Percentiles rank a stretch among this genome's conserved stretches.
Conservation (phyloP, 768 basidiomycete genomes). For the Russula vinacea region DNA sequence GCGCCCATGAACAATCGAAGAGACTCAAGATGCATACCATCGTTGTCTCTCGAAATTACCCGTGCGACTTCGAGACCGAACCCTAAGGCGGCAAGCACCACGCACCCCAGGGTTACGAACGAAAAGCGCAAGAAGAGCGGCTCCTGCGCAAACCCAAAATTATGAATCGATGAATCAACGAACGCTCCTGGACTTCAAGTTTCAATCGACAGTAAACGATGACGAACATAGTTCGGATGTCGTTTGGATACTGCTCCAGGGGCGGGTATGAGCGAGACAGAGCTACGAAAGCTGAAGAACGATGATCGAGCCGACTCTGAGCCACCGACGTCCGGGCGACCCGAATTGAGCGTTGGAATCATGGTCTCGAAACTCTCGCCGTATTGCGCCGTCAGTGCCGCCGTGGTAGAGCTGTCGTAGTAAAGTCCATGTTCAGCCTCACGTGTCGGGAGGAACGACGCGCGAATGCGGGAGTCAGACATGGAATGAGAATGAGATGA, state of each 20-base stretch:
- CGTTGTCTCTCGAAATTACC: slow-evolving; percentile 9
- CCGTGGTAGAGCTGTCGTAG: background rate
- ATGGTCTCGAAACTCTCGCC: background rate
- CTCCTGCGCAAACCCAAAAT: slow-evolving; percentile 11
- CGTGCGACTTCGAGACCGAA: slow-evolving; percentile 23
- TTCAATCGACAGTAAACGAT: background rate
- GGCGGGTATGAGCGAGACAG: slow-evolving; percentile 19
- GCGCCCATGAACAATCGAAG: background rate
- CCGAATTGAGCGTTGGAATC: background rate
- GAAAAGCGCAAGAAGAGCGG: slow-evolving; percentile 10
- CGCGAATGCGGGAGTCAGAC: background rate
- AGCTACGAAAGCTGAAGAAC: slow-evolving; percentile 7
- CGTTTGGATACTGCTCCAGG: slow-evolving; percentile 17
- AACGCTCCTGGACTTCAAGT: background rate
- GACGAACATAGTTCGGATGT: slow-evolving; percentile 21
- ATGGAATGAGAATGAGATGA: too few species aligned
- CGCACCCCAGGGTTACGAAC: slow-evolving; percentile 10
- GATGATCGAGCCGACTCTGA: background rate
- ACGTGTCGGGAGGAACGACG: background rate
- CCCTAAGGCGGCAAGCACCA: slow-evolving; percentile 1
- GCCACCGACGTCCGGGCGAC: background rate
- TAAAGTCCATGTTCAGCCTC: background rate
- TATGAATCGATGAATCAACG: slow-evolving; percentile 5
- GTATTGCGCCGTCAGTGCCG: background rate
- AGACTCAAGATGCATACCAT: slow-evolving; percentile 12